A percentile compares a stretch with the other conserved stretches of the same genome.
phyloP scores from a whole-genome alignment of 2,329 filamentous ascomycete species.

The Pestalotiopsis sp. region DNA sequence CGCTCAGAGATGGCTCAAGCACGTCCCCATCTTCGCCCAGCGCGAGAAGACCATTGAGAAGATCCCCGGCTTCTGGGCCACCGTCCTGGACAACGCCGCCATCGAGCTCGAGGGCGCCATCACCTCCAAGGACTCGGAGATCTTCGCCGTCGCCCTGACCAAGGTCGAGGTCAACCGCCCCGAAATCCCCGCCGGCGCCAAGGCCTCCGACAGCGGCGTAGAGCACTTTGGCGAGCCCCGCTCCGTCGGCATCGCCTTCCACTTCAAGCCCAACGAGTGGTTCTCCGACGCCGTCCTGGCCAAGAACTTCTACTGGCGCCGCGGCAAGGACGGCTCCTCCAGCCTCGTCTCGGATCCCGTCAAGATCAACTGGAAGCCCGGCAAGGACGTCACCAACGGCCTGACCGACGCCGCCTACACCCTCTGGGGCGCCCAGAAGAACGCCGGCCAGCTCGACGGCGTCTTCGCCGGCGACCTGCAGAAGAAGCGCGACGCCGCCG shows the following conservation, averaged over 20 bases:
- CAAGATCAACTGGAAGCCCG: conserved; percentile 67
- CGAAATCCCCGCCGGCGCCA: conserved; percentile 38
- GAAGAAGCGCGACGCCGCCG: conserved; percentile 27
- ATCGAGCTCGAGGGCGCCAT: conserved; percentile 67
- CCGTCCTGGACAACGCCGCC: conserved; percentile 61
- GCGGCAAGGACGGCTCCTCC: conserved; percentile 57
- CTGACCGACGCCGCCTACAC: conserved; percentile 62
- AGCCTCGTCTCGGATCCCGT: conserved; percentile 70
- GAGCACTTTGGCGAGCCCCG: conserved; percentile 59
- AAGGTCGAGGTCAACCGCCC: conserved; percentile 52
- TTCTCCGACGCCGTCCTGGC: conserved; percentile 63
- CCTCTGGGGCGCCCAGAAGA: conserved; percentile 39
- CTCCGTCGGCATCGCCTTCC: conserved; percentile 56
- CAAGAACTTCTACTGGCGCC: conserved; percentile 70
- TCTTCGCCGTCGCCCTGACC: conserved; percentile 59
- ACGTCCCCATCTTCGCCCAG: conserved; percentile 51
- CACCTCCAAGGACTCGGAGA: conserved; percentile 58
- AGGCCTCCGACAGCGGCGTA: conserved; percentile 33
- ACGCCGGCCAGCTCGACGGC: conserved; percentile 28
- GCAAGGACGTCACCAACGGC: conserved; percentile 65
- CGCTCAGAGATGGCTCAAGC: conserved; percentile 34
- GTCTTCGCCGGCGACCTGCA: conserved; percentile 27
- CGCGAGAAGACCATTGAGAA: conserved; percentile 59
- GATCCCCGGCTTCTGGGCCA: conserved; percentile 70
- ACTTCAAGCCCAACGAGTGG: conserved; percentile 63